Conservation (phyloP, 371 early-diverging fungal genomes). For the Blakeslea trispora region DNA sequence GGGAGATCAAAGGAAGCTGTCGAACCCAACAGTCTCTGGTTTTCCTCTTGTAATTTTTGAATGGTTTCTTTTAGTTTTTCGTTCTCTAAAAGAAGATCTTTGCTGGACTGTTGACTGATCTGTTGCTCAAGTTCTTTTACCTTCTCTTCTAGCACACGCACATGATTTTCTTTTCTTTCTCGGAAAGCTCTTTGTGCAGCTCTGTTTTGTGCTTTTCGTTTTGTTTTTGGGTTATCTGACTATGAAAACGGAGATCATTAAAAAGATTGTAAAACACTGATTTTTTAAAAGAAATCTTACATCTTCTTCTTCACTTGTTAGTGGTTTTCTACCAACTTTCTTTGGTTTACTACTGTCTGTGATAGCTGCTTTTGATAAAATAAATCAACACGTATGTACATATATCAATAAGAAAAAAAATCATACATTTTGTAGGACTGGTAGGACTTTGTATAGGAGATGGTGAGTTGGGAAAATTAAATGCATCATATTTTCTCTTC, state of each 20-base stretch:
- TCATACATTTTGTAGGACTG: conserved; percentile 11
- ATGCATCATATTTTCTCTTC: conserved; percentile 18
- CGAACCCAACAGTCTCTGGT: conserved; percentile 45
- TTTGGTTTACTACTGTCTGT: background rate
- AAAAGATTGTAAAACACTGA: too few relatives aligned
- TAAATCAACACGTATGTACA: too few relatives aligned
- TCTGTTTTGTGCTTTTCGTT: conserved; percentile 73
- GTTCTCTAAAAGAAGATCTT: conserved; percentile 57
- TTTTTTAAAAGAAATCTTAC: too few relatives aligned
- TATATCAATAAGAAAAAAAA: background rate
- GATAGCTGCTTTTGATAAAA: too few relatives aligned
- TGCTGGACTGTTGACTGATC: conserved; percentile 24
- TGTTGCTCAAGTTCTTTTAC: conserved; percentile 63
- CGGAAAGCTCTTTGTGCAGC: conserved; percentile 79
- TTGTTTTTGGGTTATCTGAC: conserved; percentile 41
- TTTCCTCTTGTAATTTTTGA: conserved; percentile 47
- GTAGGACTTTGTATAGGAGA: too few relatives aligned
- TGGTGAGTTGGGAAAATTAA: conserved; percentile 1
- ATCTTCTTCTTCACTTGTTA: conserved; percentile 28
- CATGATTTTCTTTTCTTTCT: conserved; percentile 69
- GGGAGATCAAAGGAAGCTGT: conserved; percentile 50
- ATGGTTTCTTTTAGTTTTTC: conserved; percentile 47
- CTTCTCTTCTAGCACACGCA: conserved; percentile 62
- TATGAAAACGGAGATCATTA: conserved; percentile 6
- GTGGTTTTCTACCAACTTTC: conserved; percentile 31